Evolutionary conservation across 1,139 yeast genomes (phyloP).

Genomic region (Yamadazyma taylorii): DNA sequence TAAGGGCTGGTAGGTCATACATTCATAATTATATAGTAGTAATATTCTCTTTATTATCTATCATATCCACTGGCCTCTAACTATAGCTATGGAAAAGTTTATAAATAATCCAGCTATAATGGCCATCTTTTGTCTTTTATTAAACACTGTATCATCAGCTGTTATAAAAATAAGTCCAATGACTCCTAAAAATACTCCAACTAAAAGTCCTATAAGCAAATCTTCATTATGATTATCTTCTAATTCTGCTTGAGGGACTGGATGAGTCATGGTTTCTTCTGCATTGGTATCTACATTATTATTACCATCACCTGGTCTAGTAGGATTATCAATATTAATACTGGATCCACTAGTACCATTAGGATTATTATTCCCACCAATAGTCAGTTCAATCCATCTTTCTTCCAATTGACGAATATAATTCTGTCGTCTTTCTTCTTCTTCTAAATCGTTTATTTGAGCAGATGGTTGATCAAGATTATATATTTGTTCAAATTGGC

Average conservation of each 20-base stretch:
- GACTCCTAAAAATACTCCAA: constrained; percentile 67
- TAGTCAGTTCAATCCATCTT: constrained; percentile 86
- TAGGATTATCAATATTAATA: constrained; percentile 4
- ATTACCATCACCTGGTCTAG: constrained; percentile 3
- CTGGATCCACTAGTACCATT: constrained; percentile 8
- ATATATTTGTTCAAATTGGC: constrained; percentile 71
- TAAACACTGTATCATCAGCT: constrained; percentile 57
- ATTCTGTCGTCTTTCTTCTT: constrained; percentile 36
- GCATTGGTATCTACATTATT: constrained; percentile 9
- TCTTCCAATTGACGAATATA: constrained; percentile 72
- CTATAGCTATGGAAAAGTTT: constrained; percentile 57
- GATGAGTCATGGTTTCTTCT: constrained; percentile 16
- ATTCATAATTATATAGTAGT: constrained; percentile 14
- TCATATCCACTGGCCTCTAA: constrained; percentile 49
- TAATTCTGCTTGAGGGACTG: constrained; percentile 28
- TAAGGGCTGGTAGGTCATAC: constrained; percentile 58
- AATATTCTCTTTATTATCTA: constrained; percentile 1
- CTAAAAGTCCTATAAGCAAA: constrained; percentile 57
- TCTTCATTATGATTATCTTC: constrained; percentile 52
- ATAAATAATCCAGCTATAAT: constrained; percentile 60
- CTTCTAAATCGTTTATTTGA: constrained; percentile 43
- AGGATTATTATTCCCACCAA: constrained; percentile 18
- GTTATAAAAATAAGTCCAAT: constrained; percentile 56
- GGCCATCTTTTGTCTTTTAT: constrained; percentile 60
- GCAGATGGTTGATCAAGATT: constrained; percentile 15